Evolutionary conservation across 2,329 filamentous ascomycete genomes (phyloP), one percentile per base, ranked within the genome.

Genomic region (Tolypocladium guangdongense): DNA sequence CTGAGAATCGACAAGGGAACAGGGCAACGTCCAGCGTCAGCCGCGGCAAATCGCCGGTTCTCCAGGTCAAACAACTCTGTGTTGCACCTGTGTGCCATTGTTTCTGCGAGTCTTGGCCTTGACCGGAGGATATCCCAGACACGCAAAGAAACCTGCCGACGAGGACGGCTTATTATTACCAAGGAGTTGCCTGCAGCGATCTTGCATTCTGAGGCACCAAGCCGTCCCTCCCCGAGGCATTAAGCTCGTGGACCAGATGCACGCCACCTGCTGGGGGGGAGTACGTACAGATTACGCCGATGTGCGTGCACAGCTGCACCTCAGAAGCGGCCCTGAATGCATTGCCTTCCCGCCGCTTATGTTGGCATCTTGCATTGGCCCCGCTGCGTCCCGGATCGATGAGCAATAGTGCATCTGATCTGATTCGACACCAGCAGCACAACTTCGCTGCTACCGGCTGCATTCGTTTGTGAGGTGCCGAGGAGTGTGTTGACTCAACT

Each of bases 171-270:
- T 14, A 24, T 18, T n/a, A 30, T n/a, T 30, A 27, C 30, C 5
- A 30, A 8, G 30, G 5, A 30, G 30, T 30, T 30, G 30, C 30
- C 4, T 18, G 36, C 7, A 18, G 41, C 12, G 12, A 45, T 45
- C 22, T 12, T 43, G 39, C 39, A 43, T 43, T 43, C 7, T 27
- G 22, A 11, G 11, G 38, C 30, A 30, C 7, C 27, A 30, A 30
- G 30, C 30, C 4, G 30, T 30, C 20, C 38, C 11, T 22, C 22
- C 32, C 39, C 22, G 16, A 27, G 7, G 22, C n/a, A 50, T 39
- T 50, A 50, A 50, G 48, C 48, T 50, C 48, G 48, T 39, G 48
- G 48, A 50, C 48, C 48, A 38, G 48, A 50, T 39, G 48, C 48
- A 50, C 48, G 48, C 48, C 48, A 50, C 48, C 35, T n/a, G 35